Evolutionary conservation across 1,284 basidiomycete species (phyloP), one percentile per base, ranked within the genome.

Genomic region (Grifola frondosa): DNA sequence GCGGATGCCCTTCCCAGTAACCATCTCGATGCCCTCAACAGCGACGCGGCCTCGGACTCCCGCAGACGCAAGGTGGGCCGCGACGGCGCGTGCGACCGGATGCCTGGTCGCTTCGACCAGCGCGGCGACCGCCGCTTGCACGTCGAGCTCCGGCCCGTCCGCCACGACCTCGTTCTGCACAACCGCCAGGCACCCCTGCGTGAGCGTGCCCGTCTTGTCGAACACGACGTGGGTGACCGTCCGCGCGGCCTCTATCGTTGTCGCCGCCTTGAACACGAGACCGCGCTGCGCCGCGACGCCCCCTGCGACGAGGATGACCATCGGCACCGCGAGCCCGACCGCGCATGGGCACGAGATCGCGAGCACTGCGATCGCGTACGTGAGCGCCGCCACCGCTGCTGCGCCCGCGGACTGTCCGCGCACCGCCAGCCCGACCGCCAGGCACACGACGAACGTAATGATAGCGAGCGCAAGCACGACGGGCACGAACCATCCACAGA

Each of bases 171-270:
- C 52, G 9, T 52, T 46, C n/a, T n/a, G n/a, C 15, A 60, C 59
- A 7, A 70, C 64, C 1, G 61, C 41, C 29, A 71, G 59, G 24
- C 59, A 51, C 7, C 70, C 70, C 30, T 58, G 51, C 3, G 69
- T 70, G 32, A 72, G 63, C 2, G 73, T 74, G 1, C 72, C 72
- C 0, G 73, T 75, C 66, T 74, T 75, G 61, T 74, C 73, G 41
- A 75, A 71, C 4, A 69, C 69, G 29, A 65, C 62, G 31, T 68
- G 60, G 12, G 59, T 50, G 31, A 66, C 56, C 40, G 60, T 55
- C 33, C 58, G 58, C 20, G 63, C 62, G 15, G 49, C 43, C 45
- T 72, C 61, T 25, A 64, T 58, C 6, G 62, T 58, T 11, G 57
- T 58, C 5, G 63, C 54, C n/a, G 60, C 59, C 55, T 66, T 66